A percentile compares a stretch with the other conserved stretches of the same genome.
Conservation (phyloP, 345 rosid genomes). For the Gynandropsis gynandra region DNA sequence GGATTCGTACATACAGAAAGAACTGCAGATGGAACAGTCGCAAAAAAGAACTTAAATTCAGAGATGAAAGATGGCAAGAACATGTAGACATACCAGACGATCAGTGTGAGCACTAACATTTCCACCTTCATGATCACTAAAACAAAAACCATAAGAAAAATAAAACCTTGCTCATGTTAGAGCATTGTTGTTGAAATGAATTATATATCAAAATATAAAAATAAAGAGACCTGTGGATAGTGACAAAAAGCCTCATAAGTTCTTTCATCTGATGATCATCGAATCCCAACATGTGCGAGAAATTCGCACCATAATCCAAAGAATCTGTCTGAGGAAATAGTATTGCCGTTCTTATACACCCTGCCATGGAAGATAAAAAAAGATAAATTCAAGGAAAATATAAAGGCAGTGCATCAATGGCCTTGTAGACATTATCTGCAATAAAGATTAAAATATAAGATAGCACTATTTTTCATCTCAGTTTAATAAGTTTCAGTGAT, state of each 20-base stretch:
- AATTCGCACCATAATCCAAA: conserved; percentile 92
- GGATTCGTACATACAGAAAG: background rate
- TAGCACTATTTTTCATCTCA: background rate
- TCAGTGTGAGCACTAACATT: conserved; percentile 97
- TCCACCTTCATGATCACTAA: conserved; percentile 98
- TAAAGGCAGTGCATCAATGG: conserved; percentile 37
- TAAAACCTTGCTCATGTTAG: conserved; percentile 3
- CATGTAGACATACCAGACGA: conserved; percentile 60
- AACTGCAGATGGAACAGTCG: conserved; percentile 1
- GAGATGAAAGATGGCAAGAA: background rate
- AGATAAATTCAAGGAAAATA: conserved; percentile 14
- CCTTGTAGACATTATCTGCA: conserved; percentile 76
- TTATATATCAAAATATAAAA: background rate
- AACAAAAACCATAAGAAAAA: conserved; percentile 7
- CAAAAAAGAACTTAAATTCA: conserved; percentile 5
- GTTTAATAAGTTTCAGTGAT: background rate
- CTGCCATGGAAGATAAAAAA: conserved; percentile 32
- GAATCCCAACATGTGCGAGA: conserved; percentile 88
- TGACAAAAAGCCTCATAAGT: conserved; percentile 97
- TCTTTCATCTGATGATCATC: conserved; percentile 78
- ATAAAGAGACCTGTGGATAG: conserved; percentile 73
- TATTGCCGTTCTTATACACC: conserved; percentile 71
- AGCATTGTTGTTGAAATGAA: background rate
- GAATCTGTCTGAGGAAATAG: conserved; percentile 60
- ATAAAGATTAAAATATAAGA: background rate